These are phyloP conservation scores for Teratosphaeria viscida DNA, from an alignment of 2,329 filamentous ascomycete genomes.

Conservation along the genomic window DNA sequence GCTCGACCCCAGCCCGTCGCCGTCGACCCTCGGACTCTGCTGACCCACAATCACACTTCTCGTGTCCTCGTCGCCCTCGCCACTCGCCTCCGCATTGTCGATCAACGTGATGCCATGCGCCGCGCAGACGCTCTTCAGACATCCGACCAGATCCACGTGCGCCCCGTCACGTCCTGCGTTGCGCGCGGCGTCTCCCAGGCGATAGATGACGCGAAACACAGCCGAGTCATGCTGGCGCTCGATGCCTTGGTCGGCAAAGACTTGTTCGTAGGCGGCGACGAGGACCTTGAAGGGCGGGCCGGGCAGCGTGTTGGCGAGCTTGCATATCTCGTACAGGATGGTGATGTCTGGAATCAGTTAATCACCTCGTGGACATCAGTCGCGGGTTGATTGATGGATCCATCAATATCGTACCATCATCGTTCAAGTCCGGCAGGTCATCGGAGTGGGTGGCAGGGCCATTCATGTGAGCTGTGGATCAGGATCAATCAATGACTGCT, in stretches of 20 bases:
- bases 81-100: conserved; percentile 16
- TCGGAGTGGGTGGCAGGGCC: conserved; percentile 16
- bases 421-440: conserved; percentile 30
- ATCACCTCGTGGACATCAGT: not conserved
- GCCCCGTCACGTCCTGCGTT: conserved; percentile 11
- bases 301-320: conserved; percentile 56
- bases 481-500: not conserved
- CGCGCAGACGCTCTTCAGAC: conserved; percentile 18
- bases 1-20: conserved; percentile 1
- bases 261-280: conserved; percentile 68
- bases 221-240: conserved; percentile 64
- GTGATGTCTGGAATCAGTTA: conserved; percentile 53
- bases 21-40: not conserved
- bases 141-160: conserved; percentile 15
- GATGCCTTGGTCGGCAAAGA: conserved; percentile 60
- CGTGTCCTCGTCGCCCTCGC: conserved; percentile 32
- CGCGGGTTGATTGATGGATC: not conserved
- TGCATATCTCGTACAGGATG: conserved; percentile 66
- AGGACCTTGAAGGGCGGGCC: conserved; percentile 64
- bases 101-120: conserved; percentile 16
- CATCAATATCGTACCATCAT: conserved; percentile 26
- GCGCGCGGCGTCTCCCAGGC: conserved; percentile 50
- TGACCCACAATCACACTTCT: conserved; percentile 17
- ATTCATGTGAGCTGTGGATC: conserved; percentile 19
- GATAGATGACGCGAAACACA: conserved; percentile 68